A percentile compares a stretch with the other conserved stretches of the same genome.
Evolutionary conservation across 768 basidiomycete species (phyloP).

Genomic region (Obba rivulosa): DNA sequence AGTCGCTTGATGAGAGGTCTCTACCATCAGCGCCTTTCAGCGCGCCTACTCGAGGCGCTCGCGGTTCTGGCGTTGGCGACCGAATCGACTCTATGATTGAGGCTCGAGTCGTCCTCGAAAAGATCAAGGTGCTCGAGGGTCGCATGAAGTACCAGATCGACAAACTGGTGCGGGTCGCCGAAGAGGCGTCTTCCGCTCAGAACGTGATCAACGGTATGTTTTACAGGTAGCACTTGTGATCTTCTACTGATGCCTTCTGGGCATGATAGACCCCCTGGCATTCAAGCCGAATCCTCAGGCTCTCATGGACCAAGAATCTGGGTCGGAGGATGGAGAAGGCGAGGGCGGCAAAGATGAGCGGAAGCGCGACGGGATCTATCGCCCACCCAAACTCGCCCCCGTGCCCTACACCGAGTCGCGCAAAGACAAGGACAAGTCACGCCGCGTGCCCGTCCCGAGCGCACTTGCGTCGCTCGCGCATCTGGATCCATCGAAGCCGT

Average conservation of each 20-base stretch:
- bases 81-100: conserved; percentile 77
- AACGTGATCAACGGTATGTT: conserved; percentile 54
- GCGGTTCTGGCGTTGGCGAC: conserved; percentile 65
- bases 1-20: conserved; percentile 49
- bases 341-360: conserved; percentile 14
- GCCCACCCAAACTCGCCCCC: conserved; percentile 84
- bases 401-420: conserved; percentile 72
- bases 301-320: conserved; percentile 41
- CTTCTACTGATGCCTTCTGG: not conserved
- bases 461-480: conserved; percentile 51
- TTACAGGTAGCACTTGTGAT: not conserved
- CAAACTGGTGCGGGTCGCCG: conserved; percentile 78
- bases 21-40: conserved; percentile 51
- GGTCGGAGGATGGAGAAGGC: conserved; percentile 29
- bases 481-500: conserved; percentile 55
- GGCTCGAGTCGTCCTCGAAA: conserved; percentile 80
- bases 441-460: conserved; percentile 54
- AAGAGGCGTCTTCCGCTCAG: conserved; percentile 42
- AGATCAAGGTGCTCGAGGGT: conserved; percentile 75
- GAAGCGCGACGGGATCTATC: conserved; percentile 58
- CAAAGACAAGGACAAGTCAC: conserved; percentile 36
- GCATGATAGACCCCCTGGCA: conserved; percentile 73
- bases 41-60: conserved; percentile 38
- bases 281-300: conserved; percentile 89
- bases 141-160: conserved; percentile 96